Conservation (phyloP, 2,329 filamentous ascomycete species). For the Aspergillus glaucus region DNA sequence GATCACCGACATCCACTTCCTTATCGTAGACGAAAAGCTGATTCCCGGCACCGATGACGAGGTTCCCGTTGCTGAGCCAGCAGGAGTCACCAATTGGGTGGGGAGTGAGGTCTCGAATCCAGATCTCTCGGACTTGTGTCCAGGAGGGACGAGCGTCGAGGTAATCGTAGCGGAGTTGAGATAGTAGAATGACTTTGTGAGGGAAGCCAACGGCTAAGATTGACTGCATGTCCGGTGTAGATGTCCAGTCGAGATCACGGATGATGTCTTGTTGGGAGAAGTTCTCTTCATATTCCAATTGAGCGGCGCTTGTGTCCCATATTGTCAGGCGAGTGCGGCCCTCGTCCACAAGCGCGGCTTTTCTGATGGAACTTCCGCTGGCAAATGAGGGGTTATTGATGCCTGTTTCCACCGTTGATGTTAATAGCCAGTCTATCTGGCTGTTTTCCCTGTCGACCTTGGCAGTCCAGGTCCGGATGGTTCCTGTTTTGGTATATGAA, state of each 20-base stretch:
- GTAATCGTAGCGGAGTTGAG: slow-evolving; percentile 88
- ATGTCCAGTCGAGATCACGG: slow-evolving; percentile 88
- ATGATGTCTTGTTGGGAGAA: slow-evolving; percentile 70
- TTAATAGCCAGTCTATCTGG: slow-evolving; percentile 73
- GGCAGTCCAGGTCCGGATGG: slow-evolving; percentile 79
- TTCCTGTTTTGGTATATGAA: slow-evolving; percentile 69
- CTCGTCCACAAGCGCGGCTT: slow-evolving; percentile 74
- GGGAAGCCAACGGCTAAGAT: slow-evolving; percentile 89
- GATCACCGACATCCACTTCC: slow-evolving; percentile 59
- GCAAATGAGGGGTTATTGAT: slow-evolving; percentile 67
- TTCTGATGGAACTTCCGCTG: slow-evolving; percentile 79
- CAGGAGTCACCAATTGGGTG: slow-evolving; percentile 90
- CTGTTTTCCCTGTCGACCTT: slow-evolving; percentile 57
- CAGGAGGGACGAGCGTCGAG: slow-evolving; percentile 83
- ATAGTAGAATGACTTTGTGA: slow-evolving; percentile 73
- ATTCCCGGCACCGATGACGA: slow-evolving; percentile 85
- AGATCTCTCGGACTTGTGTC: slow-evolving; percentile 77
- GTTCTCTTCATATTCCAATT: slow-evolving; percentile 72
- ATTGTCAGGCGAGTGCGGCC: slow-evolving; percentile 72
- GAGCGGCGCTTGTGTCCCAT: slow-evolving; percentile 78
- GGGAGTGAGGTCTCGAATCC: slow-evolving; percentile 72
- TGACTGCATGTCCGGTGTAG: slow-evolving; percentile 79
- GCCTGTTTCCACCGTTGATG: slow-evolving; percentile 73
- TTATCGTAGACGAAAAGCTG: slow-evolving; percentile 82
- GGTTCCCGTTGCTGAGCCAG: slow-evolving; percentile 78